Percentiles rank a stretch among this genome's conserved stretches.
Conservation (phyloP, 805 yeast genomes). For the Kodamaea sagamina region DNA sequence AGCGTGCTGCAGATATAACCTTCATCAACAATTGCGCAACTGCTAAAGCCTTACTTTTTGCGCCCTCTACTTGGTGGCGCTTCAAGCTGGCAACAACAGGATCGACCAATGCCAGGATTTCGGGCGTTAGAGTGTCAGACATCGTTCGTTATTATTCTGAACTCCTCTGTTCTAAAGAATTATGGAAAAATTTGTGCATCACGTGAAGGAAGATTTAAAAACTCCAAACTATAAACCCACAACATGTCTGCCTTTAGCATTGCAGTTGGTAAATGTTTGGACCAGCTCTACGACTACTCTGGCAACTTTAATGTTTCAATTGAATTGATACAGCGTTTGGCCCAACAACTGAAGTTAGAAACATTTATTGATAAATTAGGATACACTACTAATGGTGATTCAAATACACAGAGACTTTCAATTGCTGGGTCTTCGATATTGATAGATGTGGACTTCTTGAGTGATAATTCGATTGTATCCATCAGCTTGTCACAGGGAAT, state of each 20-base stretch:
- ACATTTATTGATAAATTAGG: constrained; percentile 44
- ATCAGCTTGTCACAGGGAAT: constrained; percentile 39
- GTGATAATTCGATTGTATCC: constrained; percentile 25
- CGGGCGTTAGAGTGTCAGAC: constrained; percentile 21
- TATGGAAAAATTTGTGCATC: constrained; percentile 10
- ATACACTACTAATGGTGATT: constrained; percentile 19
- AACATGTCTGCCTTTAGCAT: constrained; percentile 19
- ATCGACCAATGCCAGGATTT: constrained; percentile 36
- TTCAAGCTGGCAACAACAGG: constrained; percentile 57
- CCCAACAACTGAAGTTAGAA: constrained; percentile 42
- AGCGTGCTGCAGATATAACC: constrained; percentile 84
- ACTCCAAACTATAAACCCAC: neutral
- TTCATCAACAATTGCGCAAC: constrained; percentile 86
- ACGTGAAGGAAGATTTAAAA: constrained; percentile 9
- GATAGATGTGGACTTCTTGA: constrained; percentile 40
- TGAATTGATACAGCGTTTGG: constrained; percentile 40
- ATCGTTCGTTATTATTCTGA: constrained; percentile 3
- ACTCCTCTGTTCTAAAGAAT: neutral
- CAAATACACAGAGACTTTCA: constrained; percentile 33
- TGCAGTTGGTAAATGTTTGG: constrained; percentile 25
- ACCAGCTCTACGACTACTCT: constrained; percentile 34
- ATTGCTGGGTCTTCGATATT: constrained; percentile 45
- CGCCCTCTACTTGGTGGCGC: constrained; percentile 81
- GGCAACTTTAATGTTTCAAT: constrained; percentile 33
- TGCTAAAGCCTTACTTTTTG: constrained; percentile 79